Conservation (phyloP, 1,284 basidiomycete genomes). For the Apiotrichum mycotoxinovorans region DNA sequence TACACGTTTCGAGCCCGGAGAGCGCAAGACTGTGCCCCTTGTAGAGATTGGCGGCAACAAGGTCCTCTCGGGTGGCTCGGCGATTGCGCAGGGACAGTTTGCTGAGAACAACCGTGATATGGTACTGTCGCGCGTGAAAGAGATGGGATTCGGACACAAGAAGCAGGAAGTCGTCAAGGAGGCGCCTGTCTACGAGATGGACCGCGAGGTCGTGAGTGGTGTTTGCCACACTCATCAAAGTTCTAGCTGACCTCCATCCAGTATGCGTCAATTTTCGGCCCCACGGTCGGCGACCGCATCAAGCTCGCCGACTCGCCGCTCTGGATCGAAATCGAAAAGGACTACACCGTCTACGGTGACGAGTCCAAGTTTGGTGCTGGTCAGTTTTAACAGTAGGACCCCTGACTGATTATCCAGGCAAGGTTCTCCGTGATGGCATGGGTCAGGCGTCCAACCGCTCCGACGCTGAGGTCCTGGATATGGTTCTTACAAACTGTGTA, state of each 20-base stretch:
- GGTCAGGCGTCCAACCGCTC: constrained; percentile 79
- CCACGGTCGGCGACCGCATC: constrained; percentile 85
- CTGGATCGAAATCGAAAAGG: constrained; percentile 90
- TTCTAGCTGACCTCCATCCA: constrained; percentile 11
- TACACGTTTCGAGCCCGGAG: constrained; percentile 93
- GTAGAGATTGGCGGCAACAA: constrained; percentile 72
- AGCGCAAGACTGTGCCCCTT: constrained; percentile 76
- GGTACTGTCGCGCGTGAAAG: constrained; percentile 1
- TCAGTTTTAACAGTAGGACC: constrained; percentile 38
- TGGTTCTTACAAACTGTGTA: constrained; percentile 91
- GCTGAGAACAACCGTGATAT: constrained; percentile 30
- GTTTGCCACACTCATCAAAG: neutral
- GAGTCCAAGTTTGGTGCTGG: constrained; percentile 98
- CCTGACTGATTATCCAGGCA: constrained; percentile 59
- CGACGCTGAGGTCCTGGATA: constrained; percentile 70
- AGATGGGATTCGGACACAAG: constrained; percentile 44
- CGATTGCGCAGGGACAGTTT: constrained; percentile 61
- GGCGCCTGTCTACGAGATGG: constrained; percentile 36
- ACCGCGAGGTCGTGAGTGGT: constrained; percentile 47
- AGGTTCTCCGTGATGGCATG: constrained; percentile 93
- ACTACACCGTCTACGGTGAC: constrained; percentile 68
- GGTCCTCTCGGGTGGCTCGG: constrained; percentile 76
- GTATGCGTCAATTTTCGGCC: constrained; percentile 91
- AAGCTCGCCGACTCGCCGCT: constrained; percentile 83
- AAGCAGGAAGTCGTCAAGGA: constrained; percentile 35